Conservation (phyloP, 495 filamentous ascomycete genomes). For the Penicillium dipodomyicola region DNA sequence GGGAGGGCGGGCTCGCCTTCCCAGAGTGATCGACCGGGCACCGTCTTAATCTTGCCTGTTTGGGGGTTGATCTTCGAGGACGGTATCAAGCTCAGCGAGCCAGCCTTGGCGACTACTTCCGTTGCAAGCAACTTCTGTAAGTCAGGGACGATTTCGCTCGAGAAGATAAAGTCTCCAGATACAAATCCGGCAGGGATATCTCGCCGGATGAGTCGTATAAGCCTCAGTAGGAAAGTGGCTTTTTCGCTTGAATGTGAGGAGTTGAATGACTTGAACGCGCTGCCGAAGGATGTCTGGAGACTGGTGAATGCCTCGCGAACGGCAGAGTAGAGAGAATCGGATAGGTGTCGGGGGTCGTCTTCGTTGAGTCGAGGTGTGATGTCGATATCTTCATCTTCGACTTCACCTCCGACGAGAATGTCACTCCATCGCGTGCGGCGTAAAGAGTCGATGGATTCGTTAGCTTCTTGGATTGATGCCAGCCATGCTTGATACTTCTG, state of each 20-base stretch:
- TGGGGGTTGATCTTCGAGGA: conserved; percentile 8
- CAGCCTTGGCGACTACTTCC: conserved; percentile 26
- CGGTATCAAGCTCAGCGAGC: conserved; percentile 15
- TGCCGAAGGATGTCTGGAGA: conserved; percentile 56
- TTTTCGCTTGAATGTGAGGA: conserved; percentile 49
- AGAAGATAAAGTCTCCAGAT: conserved; percentile 36
- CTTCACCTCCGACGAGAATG: conserved; percentile 70
- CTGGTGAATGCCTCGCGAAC: conserved; percentile 55
- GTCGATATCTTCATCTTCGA: conserved; percentile 63
- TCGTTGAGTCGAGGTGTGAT: conserved; percentile 62
- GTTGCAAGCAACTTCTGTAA: conserved; percentile 56
- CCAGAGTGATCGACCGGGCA: conserved; percentile 63
- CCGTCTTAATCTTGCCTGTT: conserved; percentile 17
- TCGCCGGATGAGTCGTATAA: conserved; percentile 70
- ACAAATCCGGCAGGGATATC: conserved; percentile 54
- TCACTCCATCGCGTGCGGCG: conserved; percentile 71
- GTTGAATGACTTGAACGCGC: conserved; percentile 44
- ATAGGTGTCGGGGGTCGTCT: conserved; percentile 67
- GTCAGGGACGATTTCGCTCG: conserved; percentile 48
- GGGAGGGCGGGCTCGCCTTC: conserved; percentile 75
- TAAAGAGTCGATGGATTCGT: conserved; percentile 61
- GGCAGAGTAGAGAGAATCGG: conserved; percentile 56
- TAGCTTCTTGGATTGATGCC: conserved; percentile 57
- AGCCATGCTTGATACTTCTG: conserved; percentile 67
- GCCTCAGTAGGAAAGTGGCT: conserved; percentile 69